Evolutionary conservation across 2,329 filamentous ascomycete species (phyloP).

Genomic region (Sphaerulina vaccinii): DNA sequence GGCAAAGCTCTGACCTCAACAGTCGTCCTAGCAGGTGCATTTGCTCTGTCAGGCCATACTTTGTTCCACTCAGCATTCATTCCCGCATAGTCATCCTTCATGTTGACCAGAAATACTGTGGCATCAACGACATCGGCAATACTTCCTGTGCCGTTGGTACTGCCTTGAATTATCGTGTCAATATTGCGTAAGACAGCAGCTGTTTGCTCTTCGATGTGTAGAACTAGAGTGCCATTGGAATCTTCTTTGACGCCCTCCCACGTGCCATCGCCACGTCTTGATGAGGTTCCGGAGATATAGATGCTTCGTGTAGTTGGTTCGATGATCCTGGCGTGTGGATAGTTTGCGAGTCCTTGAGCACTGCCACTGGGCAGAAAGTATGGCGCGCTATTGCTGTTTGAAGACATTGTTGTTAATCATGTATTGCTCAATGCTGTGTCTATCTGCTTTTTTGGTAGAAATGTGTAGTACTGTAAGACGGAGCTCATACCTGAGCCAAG

Average conservation of each 20-base stretch:
- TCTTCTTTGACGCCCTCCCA: constrained; percentile 17
- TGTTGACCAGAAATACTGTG: constrained; percentile 45
- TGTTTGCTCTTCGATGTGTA: constrained; percentile 19
- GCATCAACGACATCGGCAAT: constrained; percentile 27
- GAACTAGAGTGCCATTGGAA: constrained; percentile 8
- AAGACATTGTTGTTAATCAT: background rate
- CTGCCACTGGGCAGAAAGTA: constrained; percentile 15
- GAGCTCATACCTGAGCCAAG: background rate
- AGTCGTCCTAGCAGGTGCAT: constrained; percentile 39
- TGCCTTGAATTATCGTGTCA: constrained; percentile 20
- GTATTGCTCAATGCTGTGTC: too few species aligned
- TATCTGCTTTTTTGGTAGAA: too few species aligned
- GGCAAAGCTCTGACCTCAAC: constrained; percentile 21
- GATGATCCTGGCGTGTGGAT: constrained; percentile 17
- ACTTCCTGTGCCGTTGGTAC: constrained; percentile 14
- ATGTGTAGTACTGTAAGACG: too few species aligned
- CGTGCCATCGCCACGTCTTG: constrained; percentile 18
- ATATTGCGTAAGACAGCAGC: constrained; percentile 20
- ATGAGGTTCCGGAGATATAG: constrained; percentile 23
- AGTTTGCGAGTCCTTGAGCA: constrained; percentile 22
- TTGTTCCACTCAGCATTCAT: constrained; percentile 52
- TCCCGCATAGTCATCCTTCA: constrained; percentile 44
- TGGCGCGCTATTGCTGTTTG: constrained; percentile 11
- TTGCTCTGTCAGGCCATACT: constrained; percentile 40
- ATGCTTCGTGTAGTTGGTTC: constrained; percentile 14